A percentile compares a stretch with the other conserved stretches of the same genome.
Conservation (phyloP, 2,329 filamentous ascomycete species). For the Davidsoniella australis region DNA sequence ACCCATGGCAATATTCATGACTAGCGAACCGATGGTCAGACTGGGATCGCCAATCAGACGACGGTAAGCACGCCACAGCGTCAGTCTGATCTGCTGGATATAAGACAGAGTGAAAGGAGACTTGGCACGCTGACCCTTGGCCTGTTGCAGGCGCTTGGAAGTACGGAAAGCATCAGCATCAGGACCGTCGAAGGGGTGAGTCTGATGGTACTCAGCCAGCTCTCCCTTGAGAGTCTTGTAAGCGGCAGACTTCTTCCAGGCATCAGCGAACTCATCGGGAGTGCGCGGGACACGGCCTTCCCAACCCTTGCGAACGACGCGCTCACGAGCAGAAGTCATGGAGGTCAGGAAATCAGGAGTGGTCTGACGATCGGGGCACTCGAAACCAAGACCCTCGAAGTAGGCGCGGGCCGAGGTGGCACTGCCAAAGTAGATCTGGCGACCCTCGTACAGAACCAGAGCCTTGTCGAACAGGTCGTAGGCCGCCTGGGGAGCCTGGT, state of each 20-base stretch:
- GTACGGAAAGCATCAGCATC: conserved; percentile 40
- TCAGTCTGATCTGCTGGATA: conserved; percentile 57
- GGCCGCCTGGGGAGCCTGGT: conserved; percentile 53
- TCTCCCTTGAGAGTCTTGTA: conserved; percentile 28
- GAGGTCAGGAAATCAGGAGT: conserved; percentile 58
- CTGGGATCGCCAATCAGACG: conserved; percentile 62
- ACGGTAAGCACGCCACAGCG: conserved; percentile 64
- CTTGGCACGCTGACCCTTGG: conserved; percentile 40
- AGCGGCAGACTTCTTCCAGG: conserved; percentile 38
- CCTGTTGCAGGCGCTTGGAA: conserved; percentile 36
- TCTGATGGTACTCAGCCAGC: conserved; percentile 32
- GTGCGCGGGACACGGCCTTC: conserved; percentile 39
- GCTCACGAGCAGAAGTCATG: conserved; percentile 44
- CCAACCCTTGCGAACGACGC: conserved; percentile 36
- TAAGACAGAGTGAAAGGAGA: conserved; percentile 77
- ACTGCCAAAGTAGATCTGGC: conserved; percentile 60
- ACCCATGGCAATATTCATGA: conserved; percentile 60
- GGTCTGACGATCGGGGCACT: conserved; percentile 48
- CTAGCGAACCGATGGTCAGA: conserved; percentile 48
- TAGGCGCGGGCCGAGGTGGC: conserved; percentile 41
- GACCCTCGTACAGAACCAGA: conserved; percentile 57
- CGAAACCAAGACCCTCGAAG: conserved; percentile 50
- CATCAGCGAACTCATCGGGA: conserved; percentile 41
- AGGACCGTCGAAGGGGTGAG: conserved; percentile 36
- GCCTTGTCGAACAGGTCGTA: conserved; percentile 64